Evolutionary conservation across 441 rosid genomes (phyloP), one percentile per base, ranked within the genome.

Genomic region (Euphorbia schlechtendalii): DNA sequence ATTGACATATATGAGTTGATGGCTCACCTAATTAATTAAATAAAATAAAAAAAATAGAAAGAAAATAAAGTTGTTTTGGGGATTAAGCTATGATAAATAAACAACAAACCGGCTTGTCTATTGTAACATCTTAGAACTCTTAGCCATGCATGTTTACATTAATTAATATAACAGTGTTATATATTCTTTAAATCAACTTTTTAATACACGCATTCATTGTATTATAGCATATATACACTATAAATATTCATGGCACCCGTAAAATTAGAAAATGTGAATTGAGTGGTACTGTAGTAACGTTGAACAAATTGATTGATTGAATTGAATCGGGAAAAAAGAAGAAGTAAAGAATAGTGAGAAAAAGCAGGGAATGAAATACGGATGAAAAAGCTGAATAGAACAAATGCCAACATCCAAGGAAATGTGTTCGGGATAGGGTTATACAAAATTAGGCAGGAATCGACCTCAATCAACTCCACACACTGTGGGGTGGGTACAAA

Each of bases 371-470:
- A 32, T 32, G 34, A 32, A 6, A 32, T 32, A 0, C 9, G 27
- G 67, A 22, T 18, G 27, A 32, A 63, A 73, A 32, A 70, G 65
- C 65, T 66, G 24, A 41, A 24, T 14, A 48, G 30, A 66, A 74
- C 72, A 46, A 69, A 76, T 60, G 65, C 76, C 84, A 80, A 77
- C 75, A 72, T 72, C 74, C 71, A 75, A 52, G 82, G 74, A 67
- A 68, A 59, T 51, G 67, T 71, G 77, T 70, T 60, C 68, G 74
- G 41, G 40, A 45, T 7, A 60, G 63, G 46, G 65, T 8, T 56
- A 27, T 8, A 69, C 27, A 13, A 53, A 43, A 59, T 55, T 56
- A 34, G 43, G 22, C 64, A 61, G 56, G 70, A 38, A 32, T 32
- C 4, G 34, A 32, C 34, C 3, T 32, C 34, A 38, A 38, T 3